These are phyloP conservation scores for Choricystis sp. DNA, from an alignment of 139 green algal species.

Conservation along the genomic window DNA sequence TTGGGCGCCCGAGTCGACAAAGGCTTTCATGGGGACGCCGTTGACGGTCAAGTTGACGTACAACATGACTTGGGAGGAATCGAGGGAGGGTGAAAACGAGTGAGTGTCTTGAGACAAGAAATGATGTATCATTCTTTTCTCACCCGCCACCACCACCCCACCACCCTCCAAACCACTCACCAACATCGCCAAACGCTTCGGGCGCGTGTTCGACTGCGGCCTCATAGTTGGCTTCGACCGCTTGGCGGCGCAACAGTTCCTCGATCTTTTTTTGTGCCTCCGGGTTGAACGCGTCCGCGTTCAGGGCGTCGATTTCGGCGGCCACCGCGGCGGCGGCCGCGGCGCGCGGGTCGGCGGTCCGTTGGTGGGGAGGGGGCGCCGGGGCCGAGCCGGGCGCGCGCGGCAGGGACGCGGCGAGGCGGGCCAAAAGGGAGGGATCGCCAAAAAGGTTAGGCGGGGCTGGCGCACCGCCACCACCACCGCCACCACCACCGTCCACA, in stretches of 20 bases:
- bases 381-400: neutral
- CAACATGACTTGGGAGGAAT: neutral
- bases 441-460: no score
- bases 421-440: slow-evolving; percentile 2
- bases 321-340: slow-evolving; percentile 12
- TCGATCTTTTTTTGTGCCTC: slow-evolving; percentile 67
- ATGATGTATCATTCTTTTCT: neutral
- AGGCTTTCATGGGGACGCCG: slow-evolving; percentile 49
- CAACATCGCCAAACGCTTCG: slow-evolving; percentile 42
- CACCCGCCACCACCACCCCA: neutral
- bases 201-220: slow-evolving; percentile 78
- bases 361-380: neutral
- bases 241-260: slow-evolving; percentile 68
- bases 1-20: slow-evolving; percentile 73
- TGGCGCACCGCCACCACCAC: no score
- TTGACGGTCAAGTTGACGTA: slow-evolving; percentile 77
- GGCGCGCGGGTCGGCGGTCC: slow-evolving; percentile 3
- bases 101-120: neutral
- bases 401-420: slow-evolving; percentile 5
- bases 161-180: neutral
- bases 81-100: neutral
- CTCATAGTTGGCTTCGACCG: slow-evolving; percentile 80
- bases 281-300: slow-evolving; percentile 71
- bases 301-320: slow-evolving; percentile 13
- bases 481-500: no score